These are phyloP conservation scores for Styphnolobium japonicum DNA, from an alignment of 306 rosid genomes.

Conservation along the genomic window DNA sequence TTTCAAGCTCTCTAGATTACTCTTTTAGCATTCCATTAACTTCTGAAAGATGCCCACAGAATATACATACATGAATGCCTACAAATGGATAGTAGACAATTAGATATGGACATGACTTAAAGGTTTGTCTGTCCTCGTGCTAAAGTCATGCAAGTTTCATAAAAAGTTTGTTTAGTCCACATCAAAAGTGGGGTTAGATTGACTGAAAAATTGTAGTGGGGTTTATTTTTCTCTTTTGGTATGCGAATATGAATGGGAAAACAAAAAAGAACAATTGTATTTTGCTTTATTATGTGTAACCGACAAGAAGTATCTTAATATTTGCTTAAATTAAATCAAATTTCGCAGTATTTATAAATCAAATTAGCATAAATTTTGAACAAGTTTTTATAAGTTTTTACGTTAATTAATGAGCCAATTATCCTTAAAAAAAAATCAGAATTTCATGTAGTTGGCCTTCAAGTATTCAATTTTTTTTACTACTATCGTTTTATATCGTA, in stretches of 20 bases:
- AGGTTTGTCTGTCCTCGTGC: slow-evolving; percentile 42
- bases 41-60: slow-evolving; percentile 10
- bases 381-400: no score
- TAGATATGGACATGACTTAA: slow-evolving; percentile 38
- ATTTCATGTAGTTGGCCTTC: not conserved
- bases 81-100: slow-evolving; percentile 43
- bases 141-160: slow-evolving; percentile 30
- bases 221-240: slow-evolving; percentile 18
- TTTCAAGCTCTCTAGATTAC: not conserved
- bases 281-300: slow-evolving; percentile 8
- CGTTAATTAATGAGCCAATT: not conserved
- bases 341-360: no score
- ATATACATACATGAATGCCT: slow-evolving; percentile 14
- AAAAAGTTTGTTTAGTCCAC: slow-evolving; percentile 24
- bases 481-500: no score
- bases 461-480: no score
- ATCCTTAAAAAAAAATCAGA: not conserved
- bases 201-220: slow-evolving; percentile 2
- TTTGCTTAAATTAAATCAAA: not conserved
- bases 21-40: not conserved
- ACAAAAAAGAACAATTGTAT: not conserved
- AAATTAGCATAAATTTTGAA: not conserved
- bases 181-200: slow-evolving; percentile 31
- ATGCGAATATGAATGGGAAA: slow-evolving; percentile 3
- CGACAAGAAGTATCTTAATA: slow-evolving; percentile 1